phyloP scores from a whole-genome alignment of 2,329 filamentous ascomycete genomes.

The Chrysosporium keratinophilum region DNA sequence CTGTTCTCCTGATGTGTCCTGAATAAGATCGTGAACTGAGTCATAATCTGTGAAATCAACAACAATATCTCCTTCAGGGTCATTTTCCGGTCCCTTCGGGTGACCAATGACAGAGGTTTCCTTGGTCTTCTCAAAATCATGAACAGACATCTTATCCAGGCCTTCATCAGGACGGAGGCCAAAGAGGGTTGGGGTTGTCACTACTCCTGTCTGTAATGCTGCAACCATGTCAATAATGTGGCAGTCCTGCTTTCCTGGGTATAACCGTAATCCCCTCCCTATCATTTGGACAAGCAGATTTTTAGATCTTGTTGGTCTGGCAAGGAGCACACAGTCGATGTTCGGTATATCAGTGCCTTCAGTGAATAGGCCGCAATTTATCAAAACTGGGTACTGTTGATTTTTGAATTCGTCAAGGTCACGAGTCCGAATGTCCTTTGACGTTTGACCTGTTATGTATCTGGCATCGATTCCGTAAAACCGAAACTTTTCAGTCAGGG shows the following conservation, averaged over 20 bases:
- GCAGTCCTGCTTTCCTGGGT: conserved; percentile 72
- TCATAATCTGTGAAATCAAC: conserved; percentile 84
- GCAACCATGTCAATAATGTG: conserved; percentile 96
- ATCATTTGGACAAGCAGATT: conserved; percentile 98
- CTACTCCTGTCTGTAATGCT: conserved; percentile 68
- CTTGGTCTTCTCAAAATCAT: conserved; percentile 49
- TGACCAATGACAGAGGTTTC: conserved; percentile 21
- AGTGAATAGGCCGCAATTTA: conserved; percentile 94
- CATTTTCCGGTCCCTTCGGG: background rate
- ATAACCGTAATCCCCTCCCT: conserved; percentile 77
- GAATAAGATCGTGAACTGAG: conserved; percentile 80
- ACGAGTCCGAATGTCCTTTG: conserved; percentile 55
- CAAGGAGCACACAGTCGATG: conserved; percentile 84
- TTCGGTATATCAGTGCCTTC: conserved; percentile 97
- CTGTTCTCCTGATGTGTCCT: conserved; percentile 65
- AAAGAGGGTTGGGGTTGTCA: conserved; percentile 85
- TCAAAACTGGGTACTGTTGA: conserved; percentile 69
- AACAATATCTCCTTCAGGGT: conserved; percentile 31
- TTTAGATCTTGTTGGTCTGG: conserved; percentile 78
- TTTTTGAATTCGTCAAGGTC: conserved; percentile 65
- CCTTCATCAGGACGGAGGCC: conserved; percentile 77
- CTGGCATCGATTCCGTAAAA: conserved; percentile 68
- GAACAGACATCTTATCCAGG: conserved; percentile 54
- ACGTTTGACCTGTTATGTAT: conserved; percentile 76
- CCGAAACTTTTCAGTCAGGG: conserved; percentile 66